Evolutionary conservation across 495 filamentous ascomycete species (phyloP).

Genomic region (Aspergillus conjunctus): DNA sequence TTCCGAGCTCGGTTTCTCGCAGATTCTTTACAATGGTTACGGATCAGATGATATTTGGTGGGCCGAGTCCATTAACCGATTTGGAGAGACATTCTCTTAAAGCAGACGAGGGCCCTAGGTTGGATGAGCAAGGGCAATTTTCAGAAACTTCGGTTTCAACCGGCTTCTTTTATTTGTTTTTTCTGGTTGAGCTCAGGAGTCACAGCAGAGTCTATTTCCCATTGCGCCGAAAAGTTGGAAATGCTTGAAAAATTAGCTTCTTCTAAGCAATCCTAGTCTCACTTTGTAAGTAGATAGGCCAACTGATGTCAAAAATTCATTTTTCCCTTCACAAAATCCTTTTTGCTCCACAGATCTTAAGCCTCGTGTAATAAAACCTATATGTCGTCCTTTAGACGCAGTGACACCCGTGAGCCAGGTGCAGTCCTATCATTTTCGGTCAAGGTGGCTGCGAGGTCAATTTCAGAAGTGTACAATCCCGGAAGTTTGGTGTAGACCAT

Average conservation of each 20-base stretch:
- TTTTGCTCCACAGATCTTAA: constrained; percentile 16
- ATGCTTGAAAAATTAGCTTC: constrained; percentile 1
- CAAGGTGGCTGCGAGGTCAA: constrained; percentile 3
- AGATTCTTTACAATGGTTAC: too few relatives aligned
- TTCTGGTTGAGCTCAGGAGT: too few relatives aligned
- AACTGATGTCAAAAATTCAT: constrained; percentile 1
- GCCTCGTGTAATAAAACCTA: constrained; percentile 2
- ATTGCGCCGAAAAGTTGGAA: background rate
- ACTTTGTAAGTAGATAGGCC: constrained; percentile 5
- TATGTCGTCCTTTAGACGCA: background rate
- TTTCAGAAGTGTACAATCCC: constrained; percentile 6
- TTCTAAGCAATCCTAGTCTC: constrained; percentile 7
- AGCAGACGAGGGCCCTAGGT: too few relatives aligned
- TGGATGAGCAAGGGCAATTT: too few relatives aligned
- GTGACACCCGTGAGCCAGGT: background rate
- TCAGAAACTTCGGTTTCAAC: too few relatives aligned
- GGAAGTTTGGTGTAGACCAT: constrained; percentile 2
- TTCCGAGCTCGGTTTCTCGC: too few relatives aligned
- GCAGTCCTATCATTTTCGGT: constrained; percentile 2
- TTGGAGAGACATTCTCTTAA: too few relatives aligned
- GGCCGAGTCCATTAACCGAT: too few relatives aligned
- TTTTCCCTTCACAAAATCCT: too few relatives aligned
- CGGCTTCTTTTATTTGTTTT: too few relatives aligned
- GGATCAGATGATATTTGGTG: too few relatives aligned
- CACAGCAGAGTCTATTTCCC: background rate